These are phyloP conservation scores for Rhizopogon vinicolor DNA, from an alignment of 768 basidiomycete genomes.

Conservation along the genomic window DNA sequence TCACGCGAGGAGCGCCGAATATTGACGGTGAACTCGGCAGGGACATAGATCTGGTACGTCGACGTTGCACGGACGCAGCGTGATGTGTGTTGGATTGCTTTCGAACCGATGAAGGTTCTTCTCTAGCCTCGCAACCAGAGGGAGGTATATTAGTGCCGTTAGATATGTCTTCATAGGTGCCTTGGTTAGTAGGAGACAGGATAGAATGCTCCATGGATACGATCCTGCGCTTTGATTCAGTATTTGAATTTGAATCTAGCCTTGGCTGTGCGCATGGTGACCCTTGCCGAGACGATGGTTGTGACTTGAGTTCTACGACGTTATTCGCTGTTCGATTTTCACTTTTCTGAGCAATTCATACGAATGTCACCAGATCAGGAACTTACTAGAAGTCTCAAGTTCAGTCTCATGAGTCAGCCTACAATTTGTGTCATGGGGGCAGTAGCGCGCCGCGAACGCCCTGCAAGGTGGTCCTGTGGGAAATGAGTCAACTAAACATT, in stretches of 20 bases:
- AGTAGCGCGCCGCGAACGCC: slow-evolving; percentile 18
- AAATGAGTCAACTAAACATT: not conserved
- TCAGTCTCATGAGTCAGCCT: slow-evolving; percentile 25
- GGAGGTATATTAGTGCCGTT: no score
- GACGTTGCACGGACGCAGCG: slow-evolving; percentile 8
- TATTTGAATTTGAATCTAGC: not conserved
- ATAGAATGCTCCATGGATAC: not conserved
- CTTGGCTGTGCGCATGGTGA: not conserved
- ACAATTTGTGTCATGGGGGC: slow-evolving; percentile 23
- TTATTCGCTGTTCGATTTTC: slow-evolving; percentile 7
- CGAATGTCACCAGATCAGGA: not conserved
- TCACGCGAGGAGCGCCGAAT: slow-evolving; percentile 2
- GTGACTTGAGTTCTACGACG: slow-evolving; percentile 9
- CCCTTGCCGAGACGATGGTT: not conserved
- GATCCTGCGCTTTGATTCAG: not conserved
- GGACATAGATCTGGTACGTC: slow-evolving; percentile 25
- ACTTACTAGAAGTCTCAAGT: slow-evolving; percentile 18
- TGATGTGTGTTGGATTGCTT: not conserved
- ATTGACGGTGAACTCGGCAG: slow-evolving; percentile 14
- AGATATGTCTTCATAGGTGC: not conserved
- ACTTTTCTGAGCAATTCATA: not conserved
- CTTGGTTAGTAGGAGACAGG: not conserved
- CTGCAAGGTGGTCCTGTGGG: slow-evolving; percentile 20
- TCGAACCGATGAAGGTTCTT: not conserved
- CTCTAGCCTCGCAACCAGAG: not conserved